Evolutionary conservation across 2,329 filamentous ascomycete species (phyloP).

Genomic region (Ilyonectria destructans): DNA sequence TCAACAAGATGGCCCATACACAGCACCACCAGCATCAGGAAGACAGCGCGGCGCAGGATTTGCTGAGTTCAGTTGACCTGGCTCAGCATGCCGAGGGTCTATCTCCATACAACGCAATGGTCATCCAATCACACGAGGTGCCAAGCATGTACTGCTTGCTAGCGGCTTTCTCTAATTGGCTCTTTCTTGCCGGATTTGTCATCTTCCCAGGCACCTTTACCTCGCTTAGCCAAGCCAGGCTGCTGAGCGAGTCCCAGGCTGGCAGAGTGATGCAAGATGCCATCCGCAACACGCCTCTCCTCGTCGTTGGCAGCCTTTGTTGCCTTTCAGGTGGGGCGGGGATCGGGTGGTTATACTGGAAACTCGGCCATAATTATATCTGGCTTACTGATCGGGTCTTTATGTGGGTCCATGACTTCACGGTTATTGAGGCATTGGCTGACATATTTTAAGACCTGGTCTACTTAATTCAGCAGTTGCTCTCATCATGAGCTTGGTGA

Average conservation of each 20-base stretch:
- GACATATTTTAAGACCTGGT: conserved; percentile 58
- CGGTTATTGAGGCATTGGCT: background rate
- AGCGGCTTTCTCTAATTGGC: conserved; percentile 29
- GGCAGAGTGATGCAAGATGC: conserved; percentile 18
- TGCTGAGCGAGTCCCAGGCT: conserved; percentile 20
- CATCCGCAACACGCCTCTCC: conserved; percentile 15
- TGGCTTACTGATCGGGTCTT: conserved; percentile 31
- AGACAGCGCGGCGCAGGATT: background rate
- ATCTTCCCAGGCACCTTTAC: conserved; percentile 26
- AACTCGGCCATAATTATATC: conserved; percentile 25
- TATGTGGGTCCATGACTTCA: conserved; percentile 18
- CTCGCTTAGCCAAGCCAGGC: conserved; percentile 9
- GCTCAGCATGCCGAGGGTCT: background rate
- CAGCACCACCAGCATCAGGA: background rate
- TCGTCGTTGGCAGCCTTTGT: conserved; percentile 22
- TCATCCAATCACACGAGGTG: conserved; percentile 28
- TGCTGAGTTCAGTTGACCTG: background rate
- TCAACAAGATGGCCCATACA: background rate
- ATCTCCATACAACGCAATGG: conserved; percentile 25
- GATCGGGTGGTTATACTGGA: conserved; percentile 27
- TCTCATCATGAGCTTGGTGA: conserved; percentile 21
- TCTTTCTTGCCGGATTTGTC: conserved; percentile 30
- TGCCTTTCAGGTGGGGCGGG: conserved; percentile 13
- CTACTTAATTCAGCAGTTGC: conserved; percentile 26
- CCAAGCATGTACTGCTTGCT: conserved; percentile 19